Evolutionary conservation across 257 asterid genomes (phyloP).

Genomic region (Cordia subcordata): DNA sequence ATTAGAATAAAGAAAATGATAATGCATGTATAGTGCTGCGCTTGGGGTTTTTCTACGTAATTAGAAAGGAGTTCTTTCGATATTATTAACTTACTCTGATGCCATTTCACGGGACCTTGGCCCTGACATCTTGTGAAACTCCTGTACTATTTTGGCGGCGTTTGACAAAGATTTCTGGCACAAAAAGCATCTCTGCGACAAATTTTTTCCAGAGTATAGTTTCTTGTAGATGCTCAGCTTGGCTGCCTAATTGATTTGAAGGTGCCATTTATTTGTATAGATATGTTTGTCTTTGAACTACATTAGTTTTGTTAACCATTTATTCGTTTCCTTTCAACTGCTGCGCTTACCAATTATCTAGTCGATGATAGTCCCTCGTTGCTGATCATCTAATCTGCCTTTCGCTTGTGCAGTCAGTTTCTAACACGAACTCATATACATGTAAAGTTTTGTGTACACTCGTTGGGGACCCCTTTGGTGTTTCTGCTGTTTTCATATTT

Average conservation of each 20-base stretch:
- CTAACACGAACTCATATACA: background rate
- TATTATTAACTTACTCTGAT: background rate
- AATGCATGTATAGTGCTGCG: constrained; percentile 17
- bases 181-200: constrained; percentile 14
- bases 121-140: background rate
- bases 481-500: too few relatives aligned
- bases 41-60: background rate
- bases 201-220: constrained; percentile 20
- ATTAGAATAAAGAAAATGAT: constrained; percentile 9
- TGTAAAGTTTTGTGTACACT: background rate
- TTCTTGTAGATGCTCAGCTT: constrained; percentile 25
- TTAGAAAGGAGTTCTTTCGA: background rate
- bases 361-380: background rate
- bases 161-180: constrained; percentile 7
- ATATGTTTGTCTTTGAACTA: constrained; percentile 22
- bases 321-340: background rate
- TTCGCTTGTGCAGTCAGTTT: background rate
- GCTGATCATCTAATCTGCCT: background rate
- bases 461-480: background rate
- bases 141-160: background rate
- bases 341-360: background rate
- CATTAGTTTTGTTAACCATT: background rate
- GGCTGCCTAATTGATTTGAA: constrained; percentile 21
- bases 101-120: background rate
- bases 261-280: constrained; percentile 52